Evolutionary conservation across 2,329 filamentous ascomycete genomes (phyloP).

Genomic region (Colletotrichum caudatum): DNA sequence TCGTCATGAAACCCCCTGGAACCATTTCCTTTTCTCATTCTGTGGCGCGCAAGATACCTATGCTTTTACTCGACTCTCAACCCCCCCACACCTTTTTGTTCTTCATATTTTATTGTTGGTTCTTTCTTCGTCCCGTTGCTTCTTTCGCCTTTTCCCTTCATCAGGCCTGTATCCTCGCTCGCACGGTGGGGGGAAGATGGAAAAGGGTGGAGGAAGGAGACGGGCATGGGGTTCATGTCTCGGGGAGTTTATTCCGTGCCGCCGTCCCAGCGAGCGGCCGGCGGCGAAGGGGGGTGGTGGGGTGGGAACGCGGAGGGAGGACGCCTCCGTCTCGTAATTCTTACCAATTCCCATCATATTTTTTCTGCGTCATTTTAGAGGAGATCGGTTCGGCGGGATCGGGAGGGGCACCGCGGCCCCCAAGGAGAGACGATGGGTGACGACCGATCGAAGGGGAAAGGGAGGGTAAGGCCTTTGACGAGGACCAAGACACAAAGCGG

Average conservation of each 20-base stretch:
- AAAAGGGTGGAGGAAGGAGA: too few relatives aligned
- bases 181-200: neutral
- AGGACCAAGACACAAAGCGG: neutral
- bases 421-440: neutral
- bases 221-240: neutral
- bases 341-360: neutral
- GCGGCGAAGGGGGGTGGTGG: neutral
- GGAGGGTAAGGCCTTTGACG: neutral
- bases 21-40: neutral
- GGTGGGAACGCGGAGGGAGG: neutral
- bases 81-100: neutral
- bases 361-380: neutral
- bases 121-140: neutral
- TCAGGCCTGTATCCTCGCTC: neutral
- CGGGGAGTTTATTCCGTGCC: neutral
- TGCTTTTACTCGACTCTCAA: neutral
- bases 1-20: neutral
- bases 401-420: neutral
- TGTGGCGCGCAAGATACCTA: slow-evolving; percentile 22
- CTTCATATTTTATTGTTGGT: neutral
- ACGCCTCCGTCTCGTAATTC: neutral
- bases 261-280: neutral
- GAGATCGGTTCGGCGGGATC: neutral
- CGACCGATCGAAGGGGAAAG: neutral
- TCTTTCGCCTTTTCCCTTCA: neutral